Evolutionary conservation across 1,284 basidiomycete genomes (phyloP).

Genomic region (Ustilago bromivora): DNA sequence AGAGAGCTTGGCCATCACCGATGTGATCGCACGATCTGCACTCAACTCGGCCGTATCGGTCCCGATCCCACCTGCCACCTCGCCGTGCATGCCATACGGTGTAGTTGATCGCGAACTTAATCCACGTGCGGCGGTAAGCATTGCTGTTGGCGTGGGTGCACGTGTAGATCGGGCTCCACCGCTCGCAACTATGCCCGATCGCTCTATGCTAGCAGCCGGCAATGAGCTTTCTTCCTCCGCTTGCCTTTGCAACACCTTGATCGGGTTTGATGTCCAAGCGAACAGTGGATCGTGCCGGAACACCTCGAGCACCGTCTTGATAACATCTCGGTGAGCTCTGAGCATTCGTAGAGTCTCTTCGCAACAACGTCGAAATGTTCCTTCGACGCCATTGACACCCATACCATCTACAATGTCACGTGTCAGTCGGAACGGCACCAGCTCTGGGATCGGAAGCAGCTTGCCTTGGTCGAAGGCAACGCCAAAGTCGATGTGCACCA

Average conservation of each 20-base stretch:
- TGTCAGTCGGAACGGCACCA: constrained; percentile 94
- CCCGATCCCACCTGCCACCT: constrained; percentile 6
- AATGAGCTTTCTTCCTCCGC: constrained; percentile 31
- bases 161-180: constrained; percentile 14
- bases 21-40: constrained; percentile 83
- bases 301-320: constrained; percentile 94
- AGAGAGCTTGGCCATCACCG: constrained; percentile 77
- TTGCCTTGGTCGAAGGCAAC: constrained; percentile 96
- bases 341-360: constrained; percentile 93
- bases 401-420: constrained; percentile 93
- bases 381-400: constrained; percentile 88
- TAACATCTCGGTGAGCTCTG: constrained; percentile 83
- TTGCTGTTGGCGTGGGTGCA: constrained; percentile 17
- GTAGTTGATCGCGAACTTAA: constrained; percentile 23
- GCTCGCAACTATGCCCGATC: constrained; percentile 14
- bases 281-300: constrained; percentile 97
- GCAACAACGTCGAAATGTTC: constrained; percentile 93
- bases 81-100: constrained; percentile 9
- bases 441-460: constrained; percentile 83
- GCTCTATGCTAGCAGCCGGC: constrained; percentile 18
- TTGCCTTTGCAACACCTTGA: constrained; percentile 58
- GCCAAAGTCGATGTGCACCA: constrained; percentile 94
- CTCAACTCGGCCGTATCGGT: constrained; percentile 78
- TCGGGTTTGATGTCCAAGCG: constrained; percentile 76
- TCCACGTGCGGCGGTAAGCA: neutral